These are phyloP conservation scores for Mikania micrantha DNA, from an alignment of 129 eudicot species.

Conservation along the genomic window DNA sequence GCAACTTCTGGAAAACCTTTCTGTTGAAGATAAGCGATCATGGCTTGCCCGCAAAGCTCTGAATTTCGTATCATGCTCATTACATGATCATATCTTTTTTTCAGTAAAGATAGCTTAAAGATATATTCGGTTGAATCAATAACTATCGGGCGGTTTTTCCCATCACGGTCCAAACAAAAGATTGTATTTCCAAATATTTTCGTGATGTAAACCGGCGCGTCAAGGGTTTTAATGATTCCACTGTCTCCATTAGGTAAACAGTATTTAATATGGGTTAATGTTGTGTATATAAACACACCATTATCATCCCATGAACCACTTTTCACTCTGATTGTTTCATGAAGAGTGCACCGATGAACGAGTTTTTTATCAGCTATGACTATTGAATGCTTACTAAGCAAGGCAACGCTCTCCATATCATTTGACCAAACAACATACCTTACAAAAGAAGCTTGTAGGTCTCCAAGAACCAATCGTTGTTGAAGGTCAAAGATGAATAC, in stretches of 20 bases:
- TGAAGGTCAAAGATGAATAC: conserved; percentile 68
- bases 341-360: conserved; percentile 67
- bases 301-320: conserved; percentile 82
- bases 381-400: conserved; percentile 66
- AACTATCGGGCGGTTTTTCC: conserved; percentile 58
- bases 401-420: conserved; percentile 72
- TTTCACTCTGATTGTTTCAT: conserved; percentile 73
- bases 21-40: conserved; percentile 79
- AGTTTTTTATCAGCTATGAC: conserved; percentile 67
- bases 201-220: conserved; percentile 58
- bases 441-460: conserved; percentile 53
- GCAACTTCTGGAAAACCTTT: conserved; percentile 83
- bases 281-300: conserved; percentile 70
- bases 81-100: conserved; percentile 64
- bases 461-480: conserved; percentile 56
- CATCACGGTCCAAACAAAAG: conserved; percentile 77
- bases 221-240: conserved; percentile 68
- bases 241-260: conserved; percentile 75
- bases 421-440: conserved; percentile 72
- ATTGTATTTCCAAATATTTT: conserved; percentile 62
- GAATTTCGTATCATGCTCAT: conserved; percentile 77
- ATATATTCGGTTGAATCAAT: conserved; percentile 69
- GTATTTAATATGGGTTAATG: conserved; percentile 66
- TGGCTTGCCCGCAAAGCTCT: conserved; percentile 76
- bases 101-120: conserved; percentile 51